Base-by-base conservation (phyloP, 2,329 filamentous ascomycete genomes). In the Exophiala lecanii-corni region DNA sequence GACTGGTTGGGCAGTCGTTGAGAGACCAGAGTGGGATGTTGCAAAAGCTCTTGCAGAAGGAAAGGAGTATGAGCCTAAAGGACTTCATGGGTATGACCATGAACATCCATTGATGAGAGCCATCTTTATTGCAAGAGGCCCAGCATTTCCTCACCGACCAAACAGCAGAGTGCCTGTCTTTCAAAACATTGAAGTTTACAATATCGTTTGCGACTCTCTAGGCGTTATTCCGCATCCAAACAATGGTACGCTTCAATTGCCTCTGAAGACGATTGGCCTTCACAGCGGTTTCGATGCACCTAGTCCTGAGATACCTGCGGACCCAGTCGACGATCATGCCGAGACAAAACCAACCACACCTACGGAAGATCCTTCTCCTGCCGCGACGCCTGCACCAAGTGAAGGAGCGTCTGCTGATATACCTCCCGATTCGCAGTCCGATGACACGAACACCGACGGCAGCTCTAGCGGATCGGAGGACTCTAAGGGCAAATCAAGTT, bases 121-220 rank as follows among this genome's bases (percentile, higher is more conserved):
- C 0, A 94, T 98, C 32, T 98, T 98, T 57, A 75, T 97, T 36
- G 92, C 92, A 1, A 75, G 87, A 28, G 92, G 92, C 0, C 92
- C 92, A 3, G 89, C 91, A 0, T 98, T 98, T 60, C 86, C 88
- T 0, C 89, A 96, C 57, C 69, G 77, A 28, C 81, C 86, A 0
- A 89, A 92, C 56, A 94, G 86, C 62, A 78, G 81, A 51, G 66
- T 97, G 21, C 79, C 86, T 21, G 72, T 75, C 3, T 97, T 97
- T 62, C 89, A 96, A 77, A 97, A 97, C 53, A 89, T 80, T 46
- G 86, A 96, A 58, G 85, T 97, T 6, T 97, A 97, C 68, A 95
- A 95, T 58, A 86, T 97, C 50, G 67, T 97, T 33, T 96, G 91
- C 62, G 89, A 96, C 65, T 89, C 86, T 0, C 67, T 97, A 18